Evolutionary conservation across 2,329 filamentous ascomycete species (phyloP).

Genomic region (Whalleya microplaca): DNA sequence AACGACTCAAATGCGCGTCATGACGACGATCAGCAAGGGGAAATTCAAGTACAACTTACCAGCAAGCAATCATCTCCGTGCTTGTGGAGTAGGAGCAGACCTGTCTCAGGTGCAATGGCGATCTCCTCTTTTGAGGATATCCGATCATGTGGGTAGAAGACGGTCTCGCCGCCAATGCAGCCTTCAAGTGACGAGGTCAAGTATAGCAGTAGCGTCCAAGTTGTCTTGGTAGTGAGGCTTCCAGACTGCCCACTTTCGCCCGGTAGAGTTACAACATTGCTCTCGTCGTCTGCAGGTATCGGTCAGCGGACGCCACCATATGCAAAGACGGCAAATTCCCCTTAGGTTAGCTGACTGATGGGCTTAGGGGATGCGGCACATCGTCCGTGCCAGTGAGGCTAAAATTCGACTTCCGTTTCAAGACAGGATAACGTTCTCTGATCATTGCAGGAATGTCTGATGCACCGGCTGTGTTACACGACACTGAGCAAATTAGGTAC

Average conservation of each 20-base stretch:
- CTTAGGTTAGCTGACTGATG: background rate
- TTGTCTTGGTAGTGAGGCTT: conserved; percentile 67
- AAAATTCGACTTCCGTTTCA: background rate
- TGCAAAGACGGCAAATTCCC: background rate
- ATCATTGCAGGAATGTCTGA: too few relatives aligned
- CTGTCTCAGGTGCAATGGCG: conserved; percentile 75
- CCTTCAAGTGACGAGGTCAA: conserved; percentile 75
- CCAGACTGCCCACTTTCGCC: conserved; percentile 37
- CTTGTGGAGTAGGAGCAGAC: conserved; percentile 83
- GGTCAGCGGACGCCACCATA: conserved; percentile 21
- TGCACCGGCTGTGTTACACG: too few relatives aligned
- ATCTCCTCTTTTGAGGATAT: conserved; percentile 65
- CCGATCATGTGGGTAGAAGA: conserved; percentile 79
- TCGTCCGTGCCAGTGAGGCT: background rate
- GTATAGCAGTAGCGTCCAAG: conserved; percentile 90
- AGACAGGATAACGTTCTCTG: too few relatives aligned
- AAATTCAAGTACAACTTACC: conserved; percentile 45
- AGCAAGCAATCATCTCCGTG: conserved; percentile 89
- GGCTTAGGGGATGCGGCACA: too few relatives aligned
- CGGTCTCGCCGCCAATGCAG: conserved; percentile 84
- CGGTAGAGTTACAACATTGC: conserved; percentile 69
- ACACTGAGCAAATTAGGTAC: too few relatives aligned
- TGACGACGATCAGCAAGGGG: background rate
- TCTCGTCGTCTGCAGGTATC: conserved; percentile 75
- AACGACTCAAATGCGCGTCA: background rate